Evolutionary conservation across 441 rosid species (phyloP).

Genomic region (Caryocar brasiliense): DNA sequence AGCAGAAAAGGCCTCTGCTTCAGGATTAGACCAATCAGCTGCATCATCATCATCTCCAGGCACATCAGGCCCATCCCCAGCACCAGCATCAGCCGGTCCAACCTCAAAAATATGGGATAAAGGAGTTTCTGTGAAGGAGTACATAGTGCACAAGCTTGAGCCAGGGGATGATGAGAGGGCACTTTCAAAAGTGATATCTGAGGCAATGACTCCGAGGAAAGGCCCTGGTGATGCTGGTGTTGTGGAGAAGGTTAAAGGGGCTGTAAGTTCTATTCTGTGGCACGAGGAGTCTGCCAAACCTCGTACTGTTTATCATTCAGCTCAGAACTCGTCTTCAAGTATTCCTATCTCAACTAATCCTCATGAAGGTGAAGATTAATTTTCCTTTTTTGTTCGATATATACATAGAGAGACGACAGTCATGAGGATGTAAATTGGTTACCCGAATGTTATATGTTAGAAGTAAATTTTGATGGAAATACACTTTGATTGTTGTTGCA

Average conservation of each 20-base stretch:
- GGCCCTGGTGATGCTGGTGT: constrained; percentile 29
- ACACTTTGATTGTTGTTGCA: constrained; percentile 10
- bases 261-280: constrained; percentile 41
- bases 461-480: background rate
- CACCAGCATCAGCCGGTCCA: background rate
- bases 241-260: constrained; percentile 41
- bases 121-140: constrained; percentile 85
- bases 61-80: constrained; percentile 1
- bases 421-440: no score
- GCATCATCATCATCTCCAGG: no score
- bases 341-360: constrained; percentile 34
- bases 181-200: constrained; percentile 59
- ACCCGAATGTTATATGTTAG: no score
- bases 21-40: background rate
- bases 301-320: constrained; percentile 15
- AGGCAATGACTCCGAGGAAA: constrained; percentile 58
- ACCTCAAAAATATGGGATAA: constrained; percentile 64
- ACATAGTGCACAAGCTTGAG: constrained; percentile 51
- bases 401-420: background rate
- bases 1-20: background rate
- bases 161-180: constrained; percentile 81
- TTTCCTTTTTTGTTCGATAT: background rate
- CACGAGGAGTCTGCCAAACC: constrained; percentile 19
- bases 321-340: constrained; percentile 19
- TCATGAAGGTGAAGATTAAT: constrained; percentile 31